Base-by-base conservation (phyloP, 2,329 filamentous ascomycete species). In the Pleomassaria siparia region DNA sequence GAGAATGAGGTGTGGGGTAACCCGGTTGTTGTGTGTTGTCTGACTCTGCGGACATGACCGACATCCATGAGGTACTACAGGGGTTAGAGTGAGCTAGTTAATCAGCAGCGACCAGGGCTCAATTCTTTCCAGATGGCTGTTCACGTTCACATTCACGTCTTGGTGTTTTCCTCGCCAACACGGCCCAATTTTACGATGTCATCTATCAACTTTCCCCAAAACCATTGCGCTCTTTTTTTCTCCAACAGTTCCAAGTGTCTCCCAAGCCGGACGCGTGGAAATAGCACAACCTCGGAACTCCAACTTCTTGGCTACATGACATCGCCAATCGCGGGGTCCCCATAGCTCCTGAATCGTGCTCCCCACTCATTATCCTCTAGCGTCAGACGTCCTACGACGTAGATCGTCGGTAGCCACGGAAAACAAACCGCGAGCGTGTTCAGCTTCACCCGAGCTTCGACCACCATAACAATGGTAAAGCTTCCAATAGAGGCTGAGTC, bases 401-500 rank as follows among this genome's bases (percentile, higher is more conserved):
- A 24, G 45, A 46, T 30, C 39, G 35, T 24, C 41, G 25, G 35
- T 22, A 37, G 18, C 8, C 33, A 46, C 61, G 59, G 60, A 63
- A 59, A 63, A 64, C 61, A 54, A 55, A 54, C 43, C 57, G 58
- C 61, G 61, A 57, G 40, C 44, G 43, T 22, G 22, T 46, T 40
- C 32, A 36, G 28, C 42, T 24, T 53, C 41, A 52, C 30, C 52
- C 58, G 49, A 35, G 12, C 16, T 6, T 8, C 18, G 16, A 4
- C 43, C 40, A 11, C 42, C n/a, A 28, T 25, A 8, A 22, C 21
- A 8, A 29, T 39, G 24, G 24, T 25, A 13, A 26, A 16, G 12
- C 20, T 18, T 24, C 42, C 20, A 36, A 22, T 20, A 20, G 29
- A 39, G 22, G 30, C 33, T 37, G 43, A 40, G 33, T 48, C 51